Base-by-base conservation (phyloP, 345 rosid genomes). In the Ceriops tagal region DNA sequence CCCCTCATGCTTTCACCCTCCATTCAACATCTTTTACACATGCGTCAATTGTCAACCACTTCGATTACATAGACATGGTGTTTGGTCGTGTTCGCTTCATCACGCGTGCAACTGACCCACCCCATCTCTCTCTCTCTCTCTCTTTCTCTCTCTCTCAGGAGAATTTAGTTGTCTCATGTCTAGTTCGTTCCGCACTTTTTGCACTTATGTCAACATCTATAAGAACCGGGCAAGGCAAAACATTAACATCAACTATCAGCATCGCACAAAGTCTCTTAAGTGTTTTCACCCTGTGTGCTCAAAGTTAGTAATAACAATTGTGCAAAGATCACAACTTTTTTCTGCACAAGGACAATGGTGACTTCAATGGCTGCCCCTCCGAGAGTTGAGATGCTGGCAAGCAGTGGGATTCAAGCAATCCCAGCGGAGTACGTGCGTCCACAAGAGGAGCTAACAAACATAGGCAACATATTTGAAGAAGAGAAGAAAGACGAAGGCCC, bases 401-500 rank as follows among this genome's bases (percentile, higher is more conserved):
- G 77, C 70, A 90, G 97, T 53, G 97, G 97, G 74, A 87, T 87
- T 59, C 53, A 73, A 27, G 74, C 92, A 0, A 92, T 95, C 74
- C 99, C 93, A 0, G 80, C 81, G 74, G 97, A 92, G 59, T 92
- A 95, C 49, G 68, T 95, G 28, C 83, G 99, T 58, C 90, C 91
- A 1, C 30, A 86, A 56, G 93, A 90, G 73, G 98, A 95, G 83
- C 88, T 95, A 2, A 73, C 71, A 11, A 84, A 85, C 85, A 84
- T 92, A n/a, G 76, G 83, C 5, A 61, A 95, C 51, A 76, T 95
- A 8, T 95, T 95, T n/a, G 88, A 82, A 58, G 97, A 92, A 66
- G 99, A 81, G 84, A 81, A 84, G 81, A 88, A 73, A 39, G 56
- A 70, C 1, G 96, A 85, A 11, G 99, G 97, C n/a, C 93, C 93